Conservation (phyloP, 129 eudicot species). For the Escallonia herrerae region DNA sequence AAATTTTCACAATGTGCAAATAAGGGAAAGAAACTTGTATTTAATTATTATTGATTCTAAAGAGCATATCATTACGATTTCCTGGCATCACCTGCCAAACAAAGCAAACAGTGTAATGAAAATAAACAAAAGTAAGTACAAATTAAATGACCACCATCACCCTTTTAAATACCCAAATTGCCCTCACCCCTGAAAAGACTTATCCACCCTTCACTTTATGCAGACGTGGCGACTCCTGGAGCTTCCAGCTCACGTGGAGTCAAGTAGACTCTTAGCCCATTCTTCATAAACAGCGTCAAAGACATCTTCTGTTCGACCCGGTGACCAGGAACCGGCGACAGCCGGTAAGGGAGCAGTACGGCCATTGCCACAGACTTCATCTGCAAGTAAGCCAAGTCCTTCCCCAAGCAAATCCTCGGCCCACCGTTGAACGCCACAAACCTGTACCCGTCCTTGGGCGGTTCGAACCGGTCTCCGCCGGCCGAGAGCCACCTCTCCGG, state of each 20-base stretch:
- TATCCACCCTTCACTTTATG: not conserved
- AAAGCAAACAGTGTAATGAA: slow-evolving; percentile 19
- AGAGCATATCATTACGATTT: slow-evolving; percentile 6
- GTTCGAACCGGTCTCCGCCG: slow-evolving; percentile 53
- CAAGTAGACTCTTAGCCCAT: slow-evolving; percentile 59
- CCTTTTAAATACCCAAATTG: slow-evolving; percentile 17
- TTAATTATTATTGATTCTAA: too few relatives aligned
- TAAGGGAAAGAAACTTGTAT: too few relatives aligned
- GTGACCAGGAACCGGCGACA: slow-evolving; percentile 61
- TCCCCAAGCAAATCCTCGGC: slow-evolving; percentile 73
- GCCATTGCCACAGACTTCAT: slow-evolving; percentile 88
- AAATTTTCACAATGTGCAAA: too few relatives aligned
- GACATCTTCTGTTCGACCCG: slow-evolving; percentile 91
- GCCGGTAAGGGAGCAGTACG: slow-evolving; percentile 67
- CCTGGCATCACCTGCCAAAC: slow-evolving; percentile 23
- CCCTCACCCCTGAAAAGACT: slow-evolving; percentile 20
- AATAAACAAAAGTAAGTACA: slow-evolving; percentile 24
- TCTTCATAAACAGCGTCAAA: slow-evolving; percentile 70
- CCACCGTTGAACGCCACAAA: slow-evolving; percentile 83
- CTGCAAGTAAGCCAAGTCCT: slow-evolving; percentile 76
- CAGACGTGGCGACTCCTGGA: slow-evolving; percentile 6
- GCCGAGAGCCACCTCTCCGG: slow-evolving; percentile 75
- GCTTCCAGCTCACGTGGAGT: slow-evolving; percentile 49
- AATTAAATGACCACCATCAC: slow-evolving; percentile 30
- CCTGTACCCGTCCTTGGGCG: slow-evolving; percentile 66